A percentile compares a stretch with the other conserved stretches of the same genome.
Evolutionary conservation across 2,329 filamentous ascomycete species (phyloP).

Genomic region (Diaporthe citrichinensis): DNA sequence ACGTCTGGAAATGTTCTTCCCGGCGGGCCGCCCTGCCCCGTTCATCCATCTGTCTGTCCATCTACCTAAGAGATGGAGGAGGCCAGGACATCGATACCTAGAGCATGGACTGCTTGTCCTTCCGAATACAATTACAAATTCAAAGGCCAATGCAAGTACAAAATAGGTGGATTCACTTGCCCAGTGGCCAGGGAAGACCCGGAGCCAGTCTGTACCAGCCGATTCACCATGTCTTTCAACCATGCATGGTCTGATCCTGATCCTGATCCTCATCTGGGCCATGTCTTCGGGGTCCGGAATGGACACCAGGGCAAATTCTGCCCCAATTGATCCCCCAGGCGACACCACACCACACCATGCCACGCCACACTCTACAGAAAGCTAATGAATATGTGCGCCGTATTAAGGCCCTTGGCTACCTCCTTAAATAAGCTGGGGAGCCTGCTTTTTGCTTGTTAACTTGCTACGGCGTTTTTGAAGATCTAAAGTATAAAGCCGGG

Average conservation of each 20-base stretch:
- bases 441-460: no score
- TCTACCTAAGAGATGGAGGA: no score
- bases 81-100: no score
- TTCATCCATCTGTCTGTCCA: background rate
- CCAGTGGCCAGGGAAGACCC: background rate
- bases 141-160: background rate
- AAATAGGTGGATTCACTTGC: background rate
- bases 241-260: constrained; percentile 1
- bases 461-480: no score
- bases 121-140: background rate
- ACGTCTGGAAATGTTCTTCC: background rate
- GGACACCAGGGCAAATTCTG: background rate
- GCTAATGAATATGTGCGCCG: no score
- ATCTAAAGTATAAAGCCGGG: no score
- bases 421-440: no score
- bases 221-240: background rate
- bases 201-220: background rate
- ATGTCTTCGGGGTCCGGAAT: background rate
- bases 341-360: constrained; percentile 10
- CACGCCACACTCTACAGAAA: background rate
- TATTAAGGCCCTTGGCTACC: no score
- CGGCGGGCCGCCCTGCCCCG: background rate
- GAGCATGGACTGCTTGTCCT: background rate
- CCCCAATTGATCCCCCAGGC: no score
- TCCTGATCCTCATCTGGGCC: background rate